Conservation (phyloP, 495 filamentous ascomycete species). For the Aspergillus asperescens region DNA sequence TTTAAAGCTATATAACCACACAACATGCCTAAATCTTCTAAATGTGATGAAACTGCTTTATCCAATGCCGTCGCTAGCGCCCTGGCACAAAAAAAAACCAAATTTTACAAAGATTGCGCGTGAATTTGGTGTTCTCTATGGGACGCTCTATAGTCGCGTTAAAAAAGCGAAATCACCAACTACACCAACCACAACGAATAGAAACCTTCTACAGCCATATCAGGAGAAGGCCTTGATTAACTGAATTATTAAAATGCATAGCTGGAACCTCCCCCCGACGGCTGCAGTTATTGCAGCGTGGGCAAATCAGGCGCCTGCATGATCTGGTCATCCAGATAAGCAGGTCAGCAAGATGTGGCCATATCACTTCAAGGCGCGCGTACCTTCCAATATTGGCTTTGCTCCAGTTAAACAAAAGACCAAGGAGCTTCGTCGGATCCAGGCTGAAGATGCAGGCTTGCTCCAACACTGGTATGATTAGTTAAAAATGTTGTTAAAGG, state of each 20-base stretch:
- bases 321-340: not conserved
- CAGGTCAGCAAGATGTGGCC: not conserved
- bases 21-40: not conserved
- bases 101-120: not conserved
- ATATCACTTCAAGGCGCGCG: not conserved
- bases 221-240: not conserved
- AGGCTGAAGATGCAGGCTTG: not conserved
- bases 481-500: not conserved
- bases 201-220: not conserved
- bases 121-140: not conserved
- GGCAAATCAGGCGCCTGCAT: not conserved
- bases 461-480: not conserved
- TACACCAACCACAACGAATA: not conserved
- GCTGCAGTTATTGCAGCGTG: not conserved
- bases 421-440: not conserved
- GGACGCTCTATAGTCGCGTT: not conserved
- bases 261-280: not conserved
- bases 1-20: too few relatives aligned
- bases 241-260: not conserved
- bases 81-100: not conserved
- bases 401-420: not conserved
- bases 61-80: not conserved
- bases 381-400: not conserved
- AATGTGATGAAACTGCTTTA: not conserved
- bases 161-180: not conserved